Evolutionary conservation across 2,329 filamentous ascomycete genomes (phyloP).

Genomic region (Penicillium sp.): DNA sequence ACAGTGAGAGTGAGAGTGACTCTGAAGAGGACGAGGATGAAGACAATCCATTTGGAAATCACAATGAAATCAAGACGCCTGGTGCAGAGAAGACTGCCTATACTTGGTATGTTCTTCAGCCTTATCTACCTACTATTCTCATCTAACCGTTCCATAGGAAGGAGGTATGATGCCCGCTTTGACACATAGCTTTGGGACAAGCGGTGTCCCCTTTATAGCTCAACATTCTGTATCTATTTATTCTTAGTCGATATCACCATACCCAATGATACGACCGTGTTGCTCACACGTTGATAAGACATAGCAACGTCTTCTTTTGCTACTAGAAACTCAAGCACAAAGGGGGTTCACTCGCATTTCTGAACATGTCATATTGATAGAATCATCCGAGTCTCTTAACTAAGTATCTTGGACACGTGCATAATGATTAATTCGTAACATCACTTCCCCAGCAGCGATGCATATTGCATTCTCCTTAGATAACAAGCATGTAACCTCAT

Average conservation of each 20-base stretch:
- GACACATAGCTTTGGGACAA: neutral
- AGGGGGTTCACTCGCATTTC: no score
- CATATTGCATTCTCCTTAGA: neutral
- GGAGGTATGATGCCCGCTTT: neutral
- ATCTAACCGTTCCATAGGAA: conserved; percentile 1
- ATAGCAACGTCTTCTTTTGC: no score
- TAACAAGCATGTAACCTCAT: neutral
- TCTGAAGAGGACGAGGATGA: conserved; percentile 5
- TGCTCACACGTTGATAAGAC: neutral
- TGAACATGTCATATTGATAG: neutral
- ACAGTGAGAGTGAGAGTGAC: conserved; percentile 58
- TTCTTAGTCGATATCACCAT: neutral
- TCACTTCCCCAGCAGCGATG: neutral
- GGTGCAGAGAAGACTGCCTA: neutral
- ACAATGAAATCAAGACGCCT: conserved; percentile 1
- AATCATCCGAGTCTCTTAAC: no score
- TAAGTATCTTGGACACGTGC: neutral
- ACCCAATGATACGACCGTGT: neutral
- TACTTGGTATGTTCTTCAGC: neutral
- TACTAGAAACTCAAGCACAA: no score
- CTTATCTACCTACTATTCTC: no score
- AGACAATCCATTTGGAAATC: conserved; percentile 3
- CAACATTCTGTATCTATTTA: neutral
- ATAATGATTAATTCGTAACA: neutral
- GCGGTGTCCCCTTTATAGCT: neutral